phyloP scores from a whole-genome alignment of 345 rosid species.

The Salix dunnii region DNA sequence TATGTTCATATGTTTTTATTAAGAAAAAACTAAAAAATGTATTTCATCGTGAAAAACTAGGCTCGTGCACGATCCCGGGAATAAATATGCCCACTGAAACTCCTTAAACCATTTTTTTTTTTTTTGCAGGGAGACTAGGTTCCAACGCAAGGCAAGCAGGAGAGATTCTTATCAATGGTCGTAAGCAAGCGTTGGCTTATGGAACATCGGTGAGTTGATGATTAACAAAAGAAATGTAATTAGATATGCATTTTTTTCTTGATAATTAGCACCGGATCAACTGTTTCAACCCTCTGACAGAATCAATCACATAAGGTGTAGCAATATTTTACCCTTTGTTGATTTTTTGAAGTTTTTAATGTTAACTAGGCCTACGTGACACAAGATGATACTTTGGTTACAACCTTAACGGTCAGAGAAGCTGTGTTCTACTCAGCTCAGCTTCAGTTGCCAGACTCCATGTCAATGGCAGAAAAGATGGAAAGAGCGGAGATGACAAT shows the following conservation, averaged over 20 bases:
- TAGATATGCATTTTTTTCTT: too few species aligned
- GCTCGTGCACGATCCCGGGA: too few species aligned
- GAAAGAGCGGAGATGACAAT: constrained; percentile 20
- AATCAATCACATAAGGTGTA: too few species aligned
- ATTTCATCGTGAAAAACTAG: too few species aligned
- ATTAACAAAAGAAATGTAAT: too few species aligned
- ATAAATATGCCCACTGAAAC: too few species aligned
- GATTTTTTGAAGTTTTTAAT: not conserved
- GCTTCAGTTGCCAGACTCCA: constrained; percentile 21
- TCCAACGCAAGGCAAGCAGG: constrained; percentile 12
- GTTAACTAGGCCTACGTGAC: constrained; percentile 25
- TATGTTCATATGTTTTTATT: too few species aligned
- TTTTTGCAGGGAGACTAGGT: constrained; percentile 17
- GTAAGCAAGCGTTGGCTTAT: constrained; percentile 9
- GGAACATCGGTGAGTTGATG: constrained; percentile 16
- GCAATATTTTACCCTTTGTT: not conserved
- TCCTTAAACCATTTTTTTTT: not conserved
- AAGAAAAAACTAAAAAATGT: too few species aligned
- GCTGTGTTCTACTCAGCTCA: constrained; percentile 22
- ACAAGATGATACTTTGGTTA: constrained; percentile 25
- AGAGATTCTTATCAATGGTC: constrained; percentile 23
- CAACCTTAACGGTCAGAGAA: constrained; percentile 25
- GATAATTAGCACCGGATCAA: too few species aligned
- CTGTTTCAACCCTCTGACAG: too few species aligned
- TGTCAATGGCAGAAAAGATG: constrained; percentile 19